phyloP scores from a whole-genome alignment of 768 basidiomycete species.

The Auricularia sp. region DNA sequence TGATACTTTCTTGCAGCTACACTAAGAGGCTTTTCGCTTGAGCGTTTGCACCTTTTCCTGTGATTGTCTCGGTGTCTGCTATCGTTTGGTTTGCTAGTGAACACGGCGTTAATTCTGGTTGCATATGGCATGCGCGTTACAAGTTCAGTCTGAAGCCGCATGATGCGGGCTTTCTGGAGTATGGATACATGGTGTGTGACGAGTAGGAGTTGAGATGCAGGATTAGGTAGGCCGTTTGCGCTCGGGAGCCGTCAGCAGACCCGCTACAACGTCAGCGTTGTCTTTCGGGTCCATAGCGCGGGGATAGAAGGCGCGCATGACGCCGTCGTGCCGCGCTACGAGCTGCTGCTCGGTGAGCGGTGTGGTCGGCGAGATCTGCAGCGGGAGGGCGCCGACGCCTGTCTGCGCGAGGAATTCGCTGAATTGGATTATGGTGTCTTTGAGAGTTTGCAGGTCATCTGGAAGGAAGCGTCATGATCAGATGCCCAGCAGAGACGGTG shows the following conservation, averaged over 20 bases:
- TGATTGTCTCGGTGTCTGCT: no score
- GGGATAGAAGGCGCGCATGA: background rate
- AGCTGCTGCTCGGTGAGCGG: background rate
- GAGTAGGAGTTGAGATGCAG: no score
- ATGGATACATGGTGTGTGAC: no score
- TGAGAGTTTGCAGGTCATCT: background rate
- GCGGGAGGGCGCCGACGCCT: background rate
- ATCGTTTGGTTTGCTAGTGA: no score
- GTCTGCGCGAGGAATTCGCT: background rate
- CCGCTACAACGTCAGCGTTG: background rate
- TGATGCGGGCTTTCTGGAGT: no score
- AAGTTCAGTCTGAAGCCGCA: no score
- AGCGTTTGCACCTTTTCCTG: background rate
- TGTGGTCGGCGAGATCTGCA: background rate
- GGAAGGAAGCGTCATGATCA: background rate
- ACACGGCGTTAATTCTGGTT: no score
- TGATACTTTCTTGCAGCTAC: slow-evolving; percentile 27
- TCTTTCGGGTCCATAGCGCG: background rate
- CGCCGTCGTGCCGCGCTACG: background rate
- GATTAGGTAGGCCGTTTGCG: background rate
- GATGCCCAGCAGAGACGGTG: background rate
- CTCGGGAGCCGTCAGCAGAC: background rate
- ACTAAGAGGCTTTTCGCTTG: slow-evolving; percentile 46
- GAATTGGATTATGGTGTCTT: background rate
- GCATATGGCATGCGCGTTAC: no score